Percentiles rank a stretch among this genome's conserved stretches.
phyloP scores from a whole-genome alignment of 768 basidiomycete genomes.

The Tephrocybe rancida region DNA sequence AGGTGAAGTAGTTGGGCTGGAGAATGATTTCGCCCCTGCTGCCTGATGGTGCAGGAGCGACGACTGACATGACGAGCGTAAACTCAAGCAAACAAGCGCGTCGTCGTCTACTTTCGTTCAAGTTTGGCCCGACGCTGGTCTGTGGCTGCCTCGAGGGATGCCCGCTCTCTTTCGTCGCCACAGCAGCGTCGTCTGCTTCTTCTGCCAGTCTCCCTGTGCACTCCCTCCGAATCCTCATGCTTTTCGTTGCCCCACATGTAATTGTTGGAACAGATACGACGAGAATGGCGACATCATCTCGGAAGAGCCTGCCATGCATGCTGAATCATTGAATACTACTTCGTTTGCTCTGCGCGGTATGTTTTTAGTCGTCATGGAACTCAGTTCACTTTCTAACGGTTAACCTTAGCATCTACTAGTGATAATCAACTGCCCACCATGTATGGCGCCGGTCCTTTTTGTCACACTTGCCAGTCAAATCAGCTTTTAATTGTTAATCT shows the following conservation, averaged over 20 bases:
- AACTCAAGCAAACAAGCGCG: slow-evolving; percentile 12
- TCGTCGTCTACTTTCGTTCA: neutral
- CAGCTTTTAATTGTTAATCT: slow-evolving; percentile 87
- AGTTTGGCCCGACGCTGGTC: neutral
- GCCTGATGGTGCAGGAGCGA: slow-evolving; percentile 57
- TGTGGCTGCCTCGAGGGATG: slow-evolving; percentile 24
- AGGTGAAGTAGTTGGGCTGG: slow-evolving; percentile 80
- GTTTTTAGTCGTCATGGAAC: slow-evolving; percentile 19
- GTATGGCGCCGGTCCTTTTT: slow-evolving; percentile 70
- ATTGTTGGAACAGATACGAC: slow-evolving; percentile 77
- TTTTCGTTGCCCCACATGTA: slow-evolving; percentile 69
- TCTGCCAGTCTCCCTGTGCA: slow-evolving; percentile 57
- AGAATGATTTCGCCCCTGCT: slow-evolving; percentile 62
- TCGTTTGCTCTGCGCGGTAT: slow-evolving; percentile 77
- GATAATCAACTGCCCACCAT: slow-evolving; percentile 68
- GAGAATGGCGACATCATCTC: slow-evolving; percentile 76
- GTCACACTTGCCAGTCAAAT: slow-evolving; percentile 90
- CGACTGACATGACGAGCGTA: slow-evolving; percentile 44
- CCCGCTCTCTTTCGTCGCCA: slow-evolving; percentile 54
- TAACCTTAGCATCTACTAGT: slow-evolving; percentile 58
- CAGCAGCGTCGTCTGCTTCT: slow-evolving; percentile 63
- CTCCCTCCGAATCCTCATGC: slow-evolving; percentile 50
- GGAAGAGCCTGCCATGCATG: slow-evolving; percentile 88
- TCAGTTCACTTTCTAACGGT: neutral
- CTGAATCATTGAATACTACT: slow-evolving; percentile 66